Base-by-base conservation (phyloP, 2,329 filamentous ascomycete species). In the Fusarium pininemorale region DNA sequence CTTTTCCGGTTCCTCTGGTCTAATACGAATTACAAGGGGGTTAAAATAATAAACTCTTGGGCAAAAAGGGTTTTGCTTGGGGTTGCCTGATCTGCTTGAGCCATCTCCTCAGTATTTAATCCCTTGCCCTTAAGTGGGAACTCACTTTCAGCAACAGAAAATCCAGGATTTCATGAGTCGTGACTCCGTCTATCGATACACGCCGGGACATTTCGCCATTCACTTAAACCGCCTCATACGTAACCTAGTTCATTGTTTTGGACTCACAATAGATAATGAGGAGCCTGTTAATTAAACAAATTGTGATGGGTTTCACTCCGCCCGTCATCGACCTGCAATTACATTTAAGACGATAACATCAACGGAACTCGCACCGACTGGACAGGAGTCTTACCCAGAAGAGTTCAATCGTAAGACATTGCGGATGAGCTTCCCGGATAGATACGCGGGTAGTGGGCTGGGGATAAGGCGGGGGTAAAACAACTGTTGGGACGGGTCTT, bases 131-230 rank as follows among this genome's bases (percentile, higher is more conserved):
- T 1, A 51, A 18, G 11, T 22, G 7, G 26, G 12, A 32, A 13
- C 47, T 24, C 3, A 7, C 18, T 24, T 32, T 32, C 22, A 18
- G 15, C 8, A 18, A 8, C 10, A 24, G 22, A 24, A 14, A 9
- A 10, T 5, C 15, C 15, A 32, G 7, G 2, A 7, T 32, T 18
- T 32, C 7, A 12, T 50, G 10, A 13, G 7, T 18, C 15, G 5
- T 3, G 7, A 3, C 3, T n/a, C 22, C 3, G 22, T 30, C 6
- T 28, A 22, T 47, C 0, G 1, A 11, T 11, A 3, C 18, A 11
- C 18, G 13, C 18, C 6, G 22, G 6, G 45, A 22, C 18, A 22
- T 22, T 6, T 20, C 18, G 11, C 42, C 11, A 9, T 26, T 9
- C 10, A 20, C 12, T 26, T 26, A 2, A 20, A 20, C 16, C 8